Conservation (phyloP, 2,329 filamentous ascomycete species). For the Penicillium sp. region DNA sequence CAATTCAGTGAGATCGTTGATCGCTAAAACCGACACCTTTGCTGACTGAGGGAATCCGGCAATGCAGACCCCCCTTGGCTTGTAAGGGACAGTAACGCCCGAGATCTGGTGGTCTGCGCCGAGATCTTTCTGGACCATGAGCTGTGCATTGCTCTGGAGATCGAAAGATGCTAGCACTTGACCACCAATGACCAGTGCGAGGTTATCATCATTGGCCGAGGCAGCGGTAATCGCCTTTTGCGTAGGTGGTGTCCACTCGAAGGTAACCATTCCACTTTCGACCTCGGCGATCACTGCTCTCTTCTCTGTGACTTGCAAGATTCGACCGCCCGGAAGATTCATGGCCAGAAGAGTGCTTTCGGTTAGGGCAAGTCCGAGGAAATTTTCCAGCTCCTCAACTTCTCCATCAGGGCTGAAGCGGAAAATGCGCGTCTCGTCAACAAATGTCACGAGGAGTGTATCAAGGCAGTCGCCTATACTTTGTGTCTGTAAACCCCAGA, state of each 20-base stretch:
- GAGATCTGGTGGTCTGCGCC: slow-evolving; percentile 73
- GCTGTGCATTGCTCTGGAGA: slow-evolving; percentile 57
- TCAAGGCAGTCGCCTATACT: slow-evolving; percentile 53
- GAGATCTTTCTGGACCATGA: slow-evolving; percentile 60
- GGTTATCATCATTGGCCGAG: slow-evolving; percentile 67
- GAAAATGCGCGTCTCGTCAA: slow-evolving; percentile 81
- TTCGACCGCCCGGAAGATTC: slow-evolving; percentile 61
- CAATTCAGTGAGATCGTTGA: slow-evolving; percentile 64
- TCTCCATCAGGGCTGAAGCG: slow-evolving; percentile 69
- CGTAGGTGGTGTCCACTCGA: slow-evolving; percentile 47
- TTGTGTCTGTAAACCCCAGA: slow-evolving; percentile 66
- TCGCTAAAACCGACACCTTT: slow-evolving; percentile 69
- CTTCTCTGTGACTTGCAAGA: slow-evolving; percentile 74
- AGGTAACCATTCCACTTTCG: slow-evolving; percentile 46
- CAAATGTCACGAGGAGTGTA: slow-evolving; percentile 74
- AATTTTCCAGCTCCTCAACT: slow-evolving; percentile 81
- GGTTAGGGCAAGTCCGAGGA: slow-evolving; percentile 67
- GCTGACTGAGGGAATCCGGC: slow-evolving; percentile 88
- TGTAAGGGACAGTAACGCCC: slow-evolving; percentile 72
- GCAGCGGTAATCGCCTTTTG: slow-evolving; percentile 68
- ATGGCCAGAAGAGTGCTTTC: slow-evolving; percentile 69
- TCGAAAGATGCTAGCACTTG: slow-evolving; percentile 68
- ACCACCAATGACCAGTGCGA: slow-evolving; percentile 74
- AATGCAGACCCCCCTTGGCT: slow-evolving; percentile 65
- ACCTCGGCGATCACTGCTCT: slow-evolving; percentile 62